These are phyloP conservation scores for Coniochaeta hoffmannii DNA, from an alignment of 2,329 filamentous ascomycete species.

Conservation along the genomic window DNA sequence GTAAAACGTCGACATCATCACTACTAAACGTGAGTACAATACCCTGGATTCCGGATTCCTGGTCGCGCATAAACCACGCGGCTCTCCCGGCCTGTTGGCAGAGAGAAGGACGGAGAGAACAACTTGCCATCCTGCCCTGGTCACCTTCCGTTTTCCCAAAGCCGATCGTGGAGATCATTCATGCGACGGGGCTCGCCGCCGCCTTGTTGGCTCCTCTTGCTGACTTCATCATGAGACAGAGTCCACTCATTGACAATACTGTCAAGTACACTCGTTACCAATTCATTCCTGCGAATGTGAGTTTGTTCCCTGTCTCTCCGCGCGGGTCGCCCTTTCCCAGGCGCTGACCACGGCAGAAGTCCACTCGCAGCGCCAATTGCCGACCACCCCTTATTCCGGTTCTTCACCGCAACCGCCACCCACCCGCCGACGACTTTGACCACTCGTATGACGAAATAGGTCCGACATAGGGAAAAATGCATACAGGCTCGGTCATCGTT, in stretches of 20 bases:
- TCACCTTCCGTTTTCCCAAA: conserved; percentile 6
- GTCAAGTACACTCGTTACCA: conserved; percentile 55
- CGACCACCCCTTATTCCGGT: neutral
- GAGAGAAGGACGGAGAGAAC: conserved; percentile 5
- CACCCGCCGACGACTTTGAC: neutral
- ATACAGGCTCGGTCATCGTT: conserved; percentile 38
- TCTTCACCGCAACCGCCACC: neutral
- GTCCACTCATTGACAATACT: conserved; percentile 43
- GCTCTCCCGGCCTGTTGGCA: neutral
- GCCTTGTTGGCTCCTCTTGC: conserved; percentile 8
- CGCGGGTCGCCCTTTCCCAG: neutral
- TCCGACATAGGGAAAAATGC: conserved; percentile 35
- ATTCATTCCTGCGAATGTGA: conserved; percentile 38
- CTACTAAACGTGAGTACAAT: conserved; percentile 3
- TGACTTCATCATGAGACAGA: conserved; percentile 15
- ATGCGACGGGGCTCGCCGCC: conserved; percentile 13
- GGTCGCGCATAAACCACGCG: neutral
- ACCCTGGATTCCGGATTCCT: neutral
- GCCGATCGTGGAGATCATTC: conserved; percentile 24
- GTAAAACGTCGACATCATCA: neutral
- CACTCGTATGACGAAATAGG: conserved; percentile 9
- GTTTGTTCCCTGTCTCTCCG: conserved; percentile 15
- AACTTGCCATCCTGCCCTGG: conserved; percentile 1
- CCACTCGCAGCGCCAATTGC: neutral
- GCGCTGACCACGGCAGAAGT: neutral